Evolutionary conservation across 1,284 basidiomycete species (phyloP).

Genomic region (Cutaneotrichosporon cyanovorans): DNA sequence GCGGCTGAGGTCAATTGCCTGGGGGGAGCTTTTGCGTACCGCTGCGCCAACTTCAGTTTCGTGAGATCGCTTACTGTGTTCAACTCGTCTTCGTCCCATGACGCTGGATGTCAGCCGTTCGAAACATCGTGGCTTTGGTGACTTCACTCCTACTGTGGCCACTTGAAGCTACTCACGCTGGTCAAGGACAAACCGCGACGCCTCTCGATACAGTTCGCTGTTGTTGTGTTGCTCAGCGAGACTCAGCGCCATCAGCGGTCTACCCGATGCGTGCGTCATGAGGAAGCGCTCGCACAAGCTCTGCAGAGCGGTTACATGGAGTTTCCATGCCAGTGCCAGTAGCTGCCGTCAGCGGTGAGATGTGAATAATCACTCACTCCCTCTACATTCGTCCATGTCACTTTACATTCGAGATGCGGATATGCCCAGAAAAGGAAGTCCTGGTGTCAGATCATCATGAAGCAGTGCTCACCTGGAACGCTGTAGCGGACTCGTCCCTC

Average conservation of each 20-base stretch:
- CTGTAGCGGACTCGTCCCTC: constrained; percentile 33
- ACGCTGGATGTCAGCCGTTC: constrained; percentile 39
- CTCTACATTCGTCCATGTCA: constrained; percentile 88
- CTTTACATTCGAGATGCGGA: constrained; percentile 66
- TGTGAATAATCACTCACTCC: constrained; percentile 44
- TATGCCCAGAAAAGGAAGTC: constrained; percentile 45
- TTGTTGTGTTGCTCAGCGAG: constrained; percentile 80
- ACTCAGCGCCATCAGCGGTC: constrained; percentile 79
- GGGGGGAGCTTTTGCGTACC: constrained; percentile 47
- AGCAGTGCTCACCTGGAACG: constrained; percentile 29
- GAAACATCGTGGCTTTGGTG: no score
- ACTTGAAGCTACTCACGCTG: constrained; percentile 47
- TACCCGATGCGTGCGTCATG: constrained; percentile 79
- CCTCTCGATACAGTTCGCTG: constrained; percentile 79
- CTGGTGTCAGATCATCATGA: constrained; percentile 5
- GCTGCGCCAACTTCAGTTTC: constrained; percentile 74
- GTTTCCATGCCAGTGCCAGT: constrained; percentile 32
- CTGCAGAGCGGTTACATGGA: constrained; percentile 67
- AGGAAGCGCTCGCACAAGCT: constrained; percentile 75
- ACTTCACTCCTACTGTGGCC: no score
- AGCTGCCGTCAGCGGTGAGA: constrained; percentile 17
- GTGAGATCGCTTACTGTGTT: constrained; percentile 70
- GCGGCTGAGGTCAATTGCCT: constrained; percentile 49
- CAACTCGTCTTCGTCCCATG: constrained; percentile 61
- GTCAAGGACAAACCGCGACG: constrained; percentile 80